Percentiles rank a stretch among this genome's conserved stretches.
Evolutionary conservation across 306 rosid species (phyloP).

Genomic region (Spatholobus suberectus): DNA sequence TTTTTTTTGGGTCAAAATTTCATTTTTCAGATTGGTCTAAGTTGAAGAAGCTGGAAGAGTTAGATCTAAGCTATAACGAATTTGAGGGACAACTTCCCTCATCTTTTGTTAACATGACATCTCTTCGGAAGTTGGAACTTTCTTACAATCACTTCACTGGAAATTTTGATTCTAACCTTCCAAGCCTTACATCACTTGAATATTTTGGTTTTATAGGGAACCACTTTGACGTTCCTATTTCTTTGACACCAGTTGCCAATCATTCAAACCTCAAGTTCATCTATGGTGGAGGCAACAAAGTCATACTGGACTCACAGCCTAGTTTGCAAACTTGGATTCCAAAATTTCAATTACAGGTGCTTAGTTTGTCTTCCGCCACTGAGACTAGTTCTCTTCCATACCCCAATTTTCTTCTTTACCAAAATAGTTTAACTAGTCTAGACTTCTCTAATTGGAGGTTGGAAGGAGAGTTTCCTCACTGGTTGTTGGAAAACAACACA

Average conservation of each 20-base stretch:
- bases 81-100: conserved; percentile 26
- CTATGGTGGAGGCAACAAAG: background rate
- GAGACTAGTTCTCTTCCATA: background rate
- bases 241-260: conserved; percentile 14
- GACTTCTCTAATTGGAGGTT: background rate
- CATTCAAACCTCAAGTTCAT: conserved; percentile 9
- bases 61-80: background rate
- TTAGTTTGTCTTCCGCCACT: background rate
- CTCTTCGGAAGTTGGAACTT: conserved; percentile 10
- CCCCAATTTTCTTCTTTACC: conserved; percentile 23
- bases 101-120: conserved; percentile 31
- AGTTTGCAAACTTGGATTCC: background rate
- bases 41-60: conserved; percentile 21
- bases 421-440: background rate
- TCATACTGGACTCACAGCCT: background rate
- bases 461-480: background rate
- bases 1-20: background rate
- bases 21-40: conserved; percentile 15
- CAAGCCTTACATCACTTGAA: conserved; percentile 29
- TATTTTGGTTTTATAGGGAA: background rate
- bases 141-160: background rate
- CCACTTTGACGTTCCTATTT: conserved; percentile 13
- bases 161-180: background rate
- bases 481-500: conserved; percentile 35
- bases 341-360: conserved; percentile 16